Evolutionary conservation across 2,329 filamentous ascomycete species (phyloP).

Genomic region (Fusarium nanum): DNA sequence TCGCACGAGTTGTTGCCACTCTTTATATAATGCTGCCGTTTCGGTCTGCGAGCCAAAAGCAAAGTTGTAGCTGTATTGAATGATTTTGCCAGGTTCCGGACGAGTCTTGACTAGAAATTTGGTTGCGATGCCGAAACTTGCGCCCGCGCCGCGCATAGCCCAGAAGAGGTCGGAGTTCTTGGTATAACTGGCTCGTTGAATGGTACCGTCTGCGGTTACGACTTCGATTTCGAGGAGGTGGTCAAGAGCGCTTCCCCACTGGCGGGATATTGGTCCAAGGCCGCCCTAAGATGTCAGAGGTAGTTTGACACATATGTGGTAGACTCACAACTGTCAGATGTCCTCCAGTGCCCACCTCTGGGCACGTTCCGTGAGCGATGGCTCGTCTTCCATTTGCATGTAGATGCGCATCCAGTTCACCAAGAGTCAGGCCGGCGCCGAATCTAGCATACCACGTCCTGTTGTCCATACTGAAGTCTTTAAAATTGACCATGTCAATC

Average conservation of each 20-base stretch:
- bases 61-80: conserved; percentile 69
- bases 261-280: conserved; percentile 67
- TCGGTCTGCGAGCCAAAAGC: conserved; percentile 60
- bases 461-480: conserved; percentile 64
- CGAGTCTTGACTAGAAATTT: conserved; percentile 68
- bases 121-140: conserved; percentile 67
- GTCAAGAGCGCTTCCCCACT: conserved; percentile 69
- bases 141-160: conserved; percentile 67
- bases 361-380: conserved; percentile 70
- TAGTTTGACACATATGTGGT: rapidly evolving
- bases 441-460: conserved; percentile 65
- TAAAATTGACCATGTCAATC: conserved; percentile 66
- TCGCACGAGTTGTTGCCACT: conserved; percentile 68
- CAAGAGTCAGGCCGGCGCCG: conserved; percentile 65
- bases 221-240: conserved; percentile 61
- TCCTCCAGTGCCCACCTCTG: conserved; percentile 68
- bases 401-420: conserved; percentile 62
- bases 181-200: conserved; percentile 59
- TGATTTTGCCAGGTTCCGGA: conserved; percentile 64
- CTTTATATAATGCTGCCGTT: conserved; percentile 62
- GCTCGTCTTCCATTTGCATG: conserved; percentile 65
- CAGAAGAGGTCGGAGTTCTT: conserved; percentile 67
- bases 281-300: conserved; percentile 58
- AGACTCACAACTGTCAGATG: conserved; percentile 66
- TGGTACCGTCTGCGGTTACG: conserved; percentile 66